A percentile compares a stretch with the other conserved stretches of the same genome.
These are phyloP conservation scores for Solanum medicagineum DNA, from an alignment of 257 asterid genomes.

Conservation along the genomic window DNA sequence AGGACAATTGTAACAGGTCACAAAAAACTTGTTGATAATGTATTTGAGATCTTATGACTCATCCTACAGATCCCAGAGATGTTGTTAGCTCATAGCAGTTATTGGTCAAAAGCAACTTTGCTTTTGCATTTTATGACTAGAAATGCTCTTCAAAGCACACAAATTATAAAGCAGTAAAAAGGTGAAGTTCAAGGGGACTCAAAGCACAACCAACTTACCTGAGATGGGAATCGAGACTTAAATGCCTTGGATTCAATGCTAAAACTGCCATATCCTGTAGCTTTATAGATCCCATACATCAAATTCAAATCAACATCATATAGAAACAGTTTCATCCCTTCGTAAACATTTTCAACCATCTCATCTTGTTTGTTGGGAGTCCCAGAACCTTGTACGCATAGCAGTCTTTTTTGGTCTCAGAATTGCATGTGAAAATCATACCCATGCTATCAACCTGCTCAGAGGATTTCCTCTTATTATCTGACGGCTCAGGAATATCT, in stretches of 20 bases:
- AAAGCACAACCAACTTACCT: conserved; percentile 36
- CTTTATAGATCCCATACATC: conserved; percentile 74
- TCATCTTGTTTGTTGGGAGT: conserved; percentile 69
- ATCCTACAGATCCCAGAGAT: background rate
- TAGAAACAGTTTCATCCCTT: conserved; percentile 77
- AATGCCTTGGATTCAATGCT: conserved; percentile 77
- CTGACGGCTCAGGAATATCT: conserved; percentile 33
- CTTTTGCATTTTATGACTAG: background rate
- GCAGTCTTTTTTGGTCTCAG: conserved; percentile 73
- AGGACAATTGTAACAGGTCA: background rate
- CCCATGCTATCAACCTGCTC: conserved; percentile 71
- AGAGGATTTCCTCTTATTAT: conserved; percentile 16
- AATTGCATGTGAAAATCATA: conserved; percentile 85
- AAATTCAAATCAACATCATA: conserved; percentile 59
- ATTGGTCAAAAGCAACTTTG: background rate
- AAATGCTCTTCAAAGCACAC: background rate
- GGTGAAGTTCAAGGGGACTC: background rate
- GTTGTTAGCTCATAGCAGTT: background rate
- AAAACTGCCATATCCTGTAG: conserved; percentile 68
- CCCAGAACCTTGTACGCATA: conserved; percentile 63
- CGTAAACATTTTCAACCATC: conserved; percentile 48
- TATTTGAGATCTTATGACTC: background rate
- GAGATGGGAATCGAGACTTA: conserved; percentile 78
- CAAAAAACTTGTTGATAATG: background rate
- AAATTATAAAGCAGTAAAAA: background rate